These are phyloP conservation scores for Dioszegia hungarica DNA, from an alignment of 768 basidiomycete genomes.

Conservation along the genomic window DNA sequence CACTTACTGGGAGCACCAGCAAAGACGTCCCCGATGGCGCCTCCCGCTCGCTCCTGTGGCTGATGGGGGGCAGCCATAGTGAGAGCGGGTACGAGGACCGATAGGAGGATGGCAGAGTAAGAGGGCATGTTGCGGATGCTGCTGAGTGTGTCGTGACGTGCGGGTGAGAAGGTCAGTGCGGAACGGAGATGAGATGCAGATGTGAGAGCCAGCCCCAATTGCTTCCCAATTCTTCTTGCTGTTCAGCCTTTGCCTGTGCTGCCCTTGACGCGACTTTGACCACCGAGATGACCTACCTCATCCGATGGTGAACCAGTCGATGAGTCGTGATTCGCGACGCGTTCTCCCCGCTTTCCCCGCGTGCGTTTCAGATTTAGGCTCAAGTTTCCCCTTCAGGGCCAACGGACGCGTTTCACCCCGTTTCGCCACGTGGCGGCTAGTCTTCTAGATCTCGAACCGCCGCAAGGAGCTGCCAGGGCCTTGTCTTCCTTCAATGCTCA, in stretches of 20 bases:
- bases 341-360: too few species aligned
- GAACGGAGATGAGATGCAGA: not conserved
- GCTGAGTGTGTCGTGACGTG: not conserved
- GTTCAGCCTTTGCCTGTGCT: not conserved
- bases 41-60: conserved; percentile 3
- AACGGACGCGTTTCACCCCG: too few species aligned
- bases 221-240: too few species aligned
- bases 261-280: not conserved
- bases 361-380: not conserved
- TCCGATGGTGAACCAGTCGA: not conserved
- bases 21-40: conserved; percentile 10
- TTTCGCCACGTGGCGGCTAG: too few species aligned
- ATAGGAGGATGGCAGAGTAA: not conserved
- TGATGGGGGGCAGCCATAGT: conserved; percentile 2
- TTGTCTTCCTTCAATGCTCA: too few species aligned
- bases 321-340: not conserved
- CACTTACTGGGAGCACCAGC: conserved; percentile 31
- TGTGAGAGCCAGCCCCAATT: too few species aligned
- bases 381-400: too few species aligned
- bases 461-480: too few species aligned
- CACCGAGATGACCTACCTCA: not conserved
- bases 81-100: not conserved
- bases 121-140: not conserved
- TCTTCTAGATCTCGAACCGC: too few species aligned
- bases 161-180: not conserved